Evolutionary conservation across 352 stramenopile species (phyloP), one percentile per base, ranked within the genome.

Genomic region (Globisporangium spinosum): DNA sequence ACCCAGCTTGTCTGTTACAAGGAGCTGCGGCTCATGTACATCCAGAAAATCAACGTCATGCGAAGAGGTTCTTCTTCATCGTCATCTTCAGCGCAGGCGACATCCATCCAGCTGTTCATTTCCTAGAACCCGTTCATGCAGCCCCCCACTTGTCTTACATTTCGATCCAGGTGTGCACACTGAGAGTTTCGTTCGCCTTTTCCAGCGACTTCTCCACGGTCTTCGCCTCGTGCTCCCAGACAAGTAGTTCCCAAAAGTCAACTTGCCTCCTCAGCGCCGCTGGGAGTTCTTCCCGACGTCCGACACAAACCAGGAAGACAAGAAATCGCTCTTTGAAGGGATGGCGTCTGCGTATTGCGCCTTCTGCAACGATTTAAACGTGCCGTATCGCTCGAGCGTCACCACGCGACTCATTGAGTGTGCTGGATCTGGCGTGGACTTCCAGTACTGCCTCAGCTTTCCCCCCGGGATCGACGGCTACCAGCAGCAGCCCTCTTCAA

Each of bases 381-480:
- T 86, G 54, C 71, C 70, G 3, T 88, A 76, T 61, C 81, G 82
- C 8, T 45, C 79, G 4, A 90, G 77, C 12, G 77, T 90, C 49
- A 74, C 74, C 23, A 60, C 17, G 20, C 73, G 82, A 7, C 73
- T 91, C 10, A 70, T 78, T 15, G 79, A 93, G 64, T 89, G 82
- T 45, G 70, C 79, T 34, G 71, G 70, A 0, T 75, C 74, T 8
- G 79, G 75, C 32, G 76, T 90, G 53, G 84, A 92, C 59, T 81
- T 89, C 35, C 79, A 88, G 62, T 89, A 91, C 57, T 89, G 80
- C 58, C 73, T 92, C 22, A 73, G 72, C 0, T 77, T 80, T 9
- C 70, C 70, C 0, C 62, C 68, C 6, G 77, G 77, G 0, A 65
- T 79, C 27, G 49, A 75, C 13, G 71, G 75, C n/a, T 78, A 80